Evolutionary conservation across 2,329 filamentous ascomycete species (phyloP).

Genomic region (Juglanconis sp.): DNA sequence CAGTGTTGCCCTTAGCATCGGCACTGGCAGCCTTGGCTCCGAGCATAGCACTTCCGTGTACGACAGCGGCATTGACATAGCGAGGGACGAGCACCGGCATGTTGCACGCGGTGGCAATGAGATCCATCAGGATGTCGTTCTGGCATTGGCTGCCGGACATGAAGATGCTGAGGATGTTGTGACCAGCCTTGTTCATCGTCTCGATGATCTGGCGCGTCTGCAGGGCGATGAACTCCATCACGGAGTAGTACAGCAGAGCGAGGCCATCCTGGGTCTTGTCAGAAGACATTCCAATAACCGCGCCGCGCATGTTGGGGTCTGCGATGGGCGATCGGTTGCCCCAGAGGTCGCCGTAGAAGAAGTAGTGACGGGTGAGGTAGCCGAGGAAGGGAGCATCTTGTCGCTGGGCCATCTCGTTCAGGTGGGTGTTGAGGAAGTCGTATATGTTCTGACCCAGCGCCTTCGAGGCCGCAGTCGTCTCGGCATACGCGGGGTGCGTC

Average conservation of each 20-base stretch:
- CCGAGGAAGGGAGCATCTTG: conserved; percentile 71
- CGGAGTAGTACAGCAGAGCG: conserved; percentile 88
- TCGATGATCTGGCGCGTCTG: conserved; percentile 95
- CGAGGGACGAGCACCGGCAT: conserved; percentile 92
- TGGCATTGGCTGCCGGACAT: conserved; percentile 99
- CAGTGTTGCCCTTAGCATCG: conserved; percentile 71
- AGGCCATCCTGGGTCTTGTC: conserved; percentile 86
- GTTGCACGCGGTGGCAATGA: conserved; percentile 84
- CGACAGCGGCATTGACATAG: conserved; percentile 93
- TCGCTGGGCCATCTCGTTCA: conserved; percentile 71
- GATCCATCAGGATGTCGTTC: conserved; percentile 85
- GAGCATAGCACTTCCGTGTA: conserved; percentile 97
- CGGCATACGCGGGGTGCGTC: conserved; percentile 85
- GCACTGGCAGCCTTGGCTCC: conserved; percentile 94
- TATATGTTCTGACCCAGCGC: conserved; percentile 87
- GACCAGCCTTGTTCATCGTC: conserved; percentile 86
- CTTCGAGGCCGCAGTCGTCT: conserved; percentile 74
- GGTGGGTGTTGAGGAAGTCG: conserved; percentile 87
- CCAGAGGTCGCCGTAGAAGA: conserved; percentile 98
- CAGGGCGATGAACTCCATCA: conserved; percentile 96
- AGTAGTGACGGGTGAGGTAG: conserved; percentile 88
- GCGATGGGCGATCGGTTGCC: conserved; percentile 94
- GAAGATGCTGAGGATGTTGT: conserved; percentile 88
- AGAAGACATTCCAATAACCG: conserved; percentile 79
- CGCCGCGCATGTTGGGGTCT: conserved; percentile 88